phyloP scores from a whole-genome alignment of 352 stramenopile species.

The Thalassiosira mediterranea region DNA sequence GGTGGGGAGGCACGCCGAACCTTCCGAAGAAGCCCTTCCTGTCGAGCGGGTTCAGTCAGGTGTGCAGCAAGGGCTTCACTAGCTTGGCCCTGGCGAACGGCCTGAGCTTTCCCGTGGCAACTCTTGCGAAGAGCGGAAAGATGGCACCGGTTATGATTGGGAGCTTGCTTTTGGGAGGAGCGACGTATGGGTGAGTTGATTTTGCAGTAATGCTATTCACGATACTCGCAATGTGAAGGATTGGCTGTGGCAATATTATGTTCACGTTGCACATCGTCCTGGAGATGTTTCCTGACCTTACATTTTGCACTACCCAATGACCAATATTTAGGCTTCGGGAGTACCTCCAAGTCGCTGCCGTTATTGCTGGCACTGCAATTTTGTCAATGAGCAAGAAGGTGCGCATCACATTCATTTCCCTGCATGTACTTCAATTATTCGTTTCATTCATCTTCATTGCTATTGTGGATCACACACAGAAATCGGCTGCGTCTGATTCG shows the following conservation, averaged over 20 bases:
- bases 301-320: no score
- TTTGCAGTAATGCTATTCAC: no score
- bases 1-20: slow-evolving; percentile 52
- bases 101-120: slow-evolving; percentile 96
- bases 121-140: slow-evolving; percentile 98
- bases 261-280: no score
- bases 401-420: slow-evolving; percentile 3
- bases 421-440: no score
- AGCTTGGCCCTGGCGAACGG: slow-evolving; percentile 84
- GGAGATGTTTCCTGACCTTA: no score
- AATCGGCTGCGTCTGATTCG: slow-evolving; percentile 39
- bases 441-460: no score
- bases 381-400: slow-evolving; percentile 85
- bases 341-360: slow-evolving; percentile 82
- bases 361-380: slow-evolving; percentile 84
- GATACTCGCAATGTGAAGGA: no score
- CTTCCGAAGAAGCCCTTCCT: slow-evolving; percentile 67
- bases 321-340: slow-evolving; percentile 72
- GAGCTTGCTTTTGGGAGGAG: slow-evolving; percentile 93
- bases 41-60: slow-evolving; percentile 75
- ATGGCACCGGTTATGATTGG: slow-evolving; percentile 97
- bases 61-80: slow-evolving; percentile 84
- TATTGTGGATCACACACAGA: no score
- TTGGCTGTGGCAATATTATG: no score
- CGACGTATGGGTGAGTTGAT: slow-evolving; percentile 61